Percentiles rank a stretch among this genome's conserved stretches.
These are phyloP conservation scores for Vaccinium macrocarpon DNA, from an alignment of 148 eudicot genomes.

Conservation along the genomic window DNA sequence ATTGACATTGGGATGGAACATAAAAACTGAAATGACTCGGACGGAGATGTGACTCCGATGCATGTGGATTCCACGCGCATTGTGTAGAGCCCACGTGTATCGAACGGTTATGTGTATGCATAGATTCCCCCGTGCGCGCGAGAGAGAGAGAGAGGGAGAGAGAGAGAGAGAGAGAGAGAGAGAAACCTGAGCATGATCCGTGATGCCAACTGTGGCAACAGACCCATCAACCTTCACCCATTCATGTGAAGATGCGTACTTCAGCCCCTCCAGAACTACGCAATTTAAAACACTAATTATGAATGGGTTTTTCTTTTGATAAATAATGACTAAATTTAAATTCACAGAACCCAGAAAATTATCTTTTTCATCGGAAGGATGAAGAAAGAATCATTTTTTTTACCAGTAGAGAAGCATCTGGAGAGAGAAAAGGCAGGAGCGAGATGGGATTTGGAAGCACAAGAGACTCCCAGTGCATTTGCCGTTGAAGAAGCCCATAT, in stretches of 20 bases:
- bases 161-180: not conserved
- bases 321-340: not conserved
- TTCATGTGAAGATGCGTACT: slow-evolving; percentile 83
- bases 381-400: slow-evolving; percentile 5
- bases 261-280: slow-evolving; percentile 78
- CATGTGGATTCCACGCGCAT: not conserved
- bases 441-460: slow-evolving; percentile 43
- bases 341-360: not conserved
- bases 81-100: too few species aligned
- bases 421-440: slow-evolving; percentile 61
- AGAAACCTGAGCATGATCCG: slow-evolving; percentile 93
- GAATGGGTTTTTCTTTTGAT: not conserved
- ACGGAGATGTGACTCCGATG: not conserved
- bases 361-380: not conserved
- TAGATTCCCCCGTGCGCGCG: too few species aligned
- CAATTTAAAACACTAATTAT: not conserved
- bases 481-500: slow-evolving; percentile 96
- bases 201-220: slow-evolving; percentile 93
- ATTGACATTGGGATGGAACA: not conserved
- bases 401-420: slow-evolving; percentile 89
- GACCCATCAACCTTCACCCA: slow-evolving; percentile 96
- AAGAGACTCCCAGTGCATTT: slow-evolving; percentile 68
- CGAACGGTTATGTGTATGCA: not conserved
- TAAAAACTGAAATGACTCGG: not conserved
- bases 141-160: not conserved